Evolutionary conservation across 148 eudicot genomes (phyloP).

Genomic region (Fagopyrum esculentum): DNA sequence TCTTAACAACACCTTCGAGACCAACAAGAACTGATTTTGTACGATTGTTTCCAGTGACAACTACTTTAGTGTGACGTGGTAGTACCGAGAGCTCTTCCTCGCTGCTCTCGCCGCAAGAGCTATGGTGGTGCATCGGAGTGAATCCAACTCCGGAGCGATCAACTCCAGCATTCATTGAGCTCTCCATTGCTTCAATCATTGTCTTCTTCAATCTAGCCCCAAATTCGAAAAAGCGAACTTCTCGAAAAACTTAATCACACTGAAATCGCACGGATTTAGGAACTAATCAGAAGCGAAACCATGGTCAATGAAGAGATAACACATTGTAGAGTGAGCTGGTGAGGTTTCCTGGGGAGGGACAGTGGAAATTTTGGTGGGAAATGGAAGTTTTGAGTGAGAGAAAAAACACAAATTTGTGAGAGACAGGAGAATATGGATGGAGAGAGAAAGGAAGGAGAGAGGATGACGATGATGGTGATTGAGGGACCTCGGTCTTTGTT

Average conservation of each 20-base stretch:
- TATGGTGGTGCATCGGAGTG: conserved; percentile 7
- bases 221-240: not conserved
- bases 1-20: conserved; percentile 63
- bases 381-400: conserved; percentile 9
- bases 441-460: not conserved
- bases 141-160: not conserved
- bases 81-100: conserved; percentile 71
- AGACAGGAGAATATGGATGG: conserved; percentile 3
- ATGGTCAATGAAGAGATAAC: conserved; percentile 21
- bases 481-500: conserved; percentile 10
- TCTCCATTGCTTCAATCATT: conserved; percentile 41
- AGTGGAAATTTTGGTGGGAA: conserved; percentile 12
- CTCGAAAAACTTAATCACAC: not conserved
- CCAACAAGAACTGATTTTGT: conserved; percentile 78
- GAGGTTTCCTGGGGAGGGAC: conserved; percentile 4
- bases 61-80: conserved; percentile 69
- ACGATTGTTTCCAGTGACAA: conserved; percentile 66
- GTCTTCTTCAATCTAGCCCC: not conserved
- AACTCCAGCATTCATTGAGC: conserved; percentile 20
- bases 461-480: conserved; percentile 6
- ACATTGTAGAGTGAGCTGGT: conserved; percentile 21
- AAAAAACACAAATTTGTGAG: conserved; percentile 18
- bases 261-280: not conserved
- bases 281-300: conserved; percentile 12
- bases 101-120: conserved; percentile 39